phyloP scores from a whole-genome alignment of 495 filamentous ascomycete genomes.

The Penicillium odoratum region DNA sequence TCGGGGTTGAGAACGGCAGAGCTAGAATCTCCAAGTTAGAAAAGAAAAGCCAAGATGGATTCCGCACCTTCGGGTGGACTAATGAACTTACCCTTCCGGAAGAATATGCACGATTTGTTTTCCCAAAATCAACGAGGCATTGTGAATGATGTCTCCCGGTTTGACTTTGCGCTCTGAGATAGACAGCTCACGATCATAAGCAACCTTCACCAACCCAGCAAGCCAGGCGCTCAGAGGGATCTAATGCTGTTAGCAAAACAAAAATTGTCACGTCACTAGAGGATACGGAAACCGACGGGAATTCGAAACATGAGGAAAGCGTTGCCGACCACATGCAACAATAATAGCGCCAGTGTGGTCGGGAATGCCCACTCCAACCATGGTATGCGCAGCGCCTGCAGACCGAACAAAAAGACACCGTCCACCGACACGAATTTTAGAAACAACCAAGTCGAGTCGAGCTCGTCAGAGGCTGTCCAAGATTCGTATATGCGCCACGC shows the following conservation, averaged over 20 bases:
- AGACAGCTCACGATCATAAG: slow-evolving; percentile 88
- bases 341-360: slow-evolving; percentile 63
- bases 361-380: slow-evolving; percentile 88
- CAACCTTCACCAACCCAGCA: slow-evolving; percentile 63
- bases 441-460: slow-evolving; percentile 81
- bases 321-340: slow-evolving; percentile 69
- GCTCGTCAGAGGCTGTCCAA: slow-evolving; percentile 70
- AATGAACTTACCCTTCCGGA: slow-evolving; percentile 75
- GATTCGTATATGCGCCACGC: slow-evolving; percentile 87
- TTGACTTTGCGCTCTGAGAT: slow-evolving; percentile 89
- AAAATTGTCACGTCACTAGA: not conserved
- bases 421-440: slow-evolving; percentile 91
- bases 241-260: slow-evolving; percentile 36
- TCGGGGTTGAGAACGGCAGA: slow-evolving; percentile 87
- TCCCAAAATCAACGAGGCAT: slow-evolving; percentile 88
- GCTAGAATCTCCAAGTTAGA: slow-evolving; percentile 39
- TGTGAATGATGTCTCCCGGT: slow-evolving; percentile 79
- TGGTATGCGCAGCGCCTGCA: slow-evolving; percentile 85
- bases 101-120: slow-evolving; percentile 96
- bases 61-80: not conserved
- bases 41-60: not conserved
- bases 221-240: slow-evolving; percentile 68
- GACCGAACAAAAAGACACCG: slow-evolving; percentile 75
- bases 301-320: slow-evolving; percentile 90
- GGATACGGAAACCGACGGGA: slow-evolving; percentile 43